phyloP scores from a whole-genome alignment of 139 green algal species.

The Yamagishiella unicocca region DNA sequence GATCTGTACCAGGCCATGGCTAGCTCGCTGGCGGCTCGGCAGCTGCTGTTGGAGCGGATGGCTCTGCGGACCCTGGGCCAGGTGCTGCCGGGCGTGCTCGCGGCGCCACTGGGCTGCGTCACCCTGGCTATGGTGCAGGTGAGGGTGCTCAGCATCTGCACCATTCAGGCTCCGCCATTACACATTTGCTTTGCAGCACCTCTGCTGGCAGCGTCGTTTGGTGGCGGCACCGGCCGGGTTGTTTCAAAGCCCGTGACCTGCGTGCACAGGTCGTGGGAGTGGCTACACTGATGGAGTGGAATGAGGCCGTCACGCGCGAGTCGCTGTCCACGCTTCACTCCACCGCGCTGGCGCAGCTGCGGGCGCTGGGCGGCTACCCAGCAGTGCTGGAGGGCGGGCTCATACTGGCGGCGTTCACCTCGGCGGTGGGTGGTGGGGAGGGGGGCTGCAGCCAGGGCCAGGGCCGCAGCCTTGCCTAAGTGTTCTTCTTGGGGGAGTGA shows the following conservation, averaged over 20 bases:
- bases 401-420: conserved; percentile 17
- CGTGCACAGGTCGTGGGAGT: too few relatives aligned
- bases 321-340: not conserved
- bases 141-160: too few relatives aligned
- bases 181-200: too few relatives aligned
- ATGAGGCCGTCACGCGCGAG: not conserved
- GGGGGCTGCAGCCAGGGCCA: too few relatives aligned
- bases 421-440: conserved; percentile 1
- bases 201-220: too few relatives aligned
- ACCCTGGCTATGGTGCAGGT: conserved; percentile 35
- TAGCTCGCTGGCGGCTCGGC: conserved; percentile 5
- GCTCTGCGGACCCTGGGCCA: conserved; percentile 1
- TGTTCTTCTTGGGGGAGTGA: too few relatives aligned
- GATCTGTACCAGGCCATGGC: conserved; percentile 38
- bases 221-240: too few relatives aligned
- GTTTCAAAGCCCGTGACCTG: too few relatives aligned
- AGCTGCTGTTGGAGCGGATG: conserved; percentile 34
- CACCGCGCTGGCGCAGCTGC: conserved; percentile 32
- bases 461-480: too few relatives aligned
- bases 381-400: not conserved
- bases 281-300: not conserved
- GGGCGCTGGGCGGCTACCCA: not conserved
- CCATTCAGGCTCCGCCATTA: too few relatives aligned
- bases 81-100: conserved; percentile 42
- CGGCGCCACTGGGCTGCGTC: conserved; percentile 14